phyloP scores from a whole-genome alignment of 768 basidiomycete species.

The Tricholoma flavovirens region DNA sequence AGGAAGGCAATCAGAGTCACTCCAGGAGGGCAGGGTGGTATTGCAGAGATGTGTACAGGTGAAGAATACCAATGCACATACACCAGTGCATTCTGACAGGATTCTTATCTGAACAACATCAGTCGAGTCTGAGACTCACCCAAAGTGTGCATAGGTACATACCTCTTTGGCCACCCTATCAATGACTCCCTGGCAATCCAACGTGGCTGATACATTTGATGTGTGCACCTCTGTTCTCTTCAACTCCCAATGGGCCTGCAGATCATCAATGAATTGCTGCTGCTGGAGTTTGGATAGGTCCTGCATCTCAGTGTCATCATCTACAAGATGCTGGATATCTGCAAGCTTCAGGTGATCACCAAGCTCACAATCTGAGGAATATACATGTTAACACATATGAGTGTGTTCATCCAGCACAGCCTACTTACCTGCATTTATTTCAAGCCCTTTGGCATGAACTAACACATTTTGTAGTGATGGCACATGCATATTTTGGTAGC shows the following conservation, averaged over 20 bases:
- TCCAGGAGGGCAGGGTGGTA: background rate
- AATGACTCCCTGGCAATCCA: background rate
- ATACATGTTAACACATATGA: background rate
- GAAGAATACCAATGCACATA: background rate
- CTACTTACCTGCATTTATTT: background rate
- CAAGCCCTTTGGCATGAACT: background rate
- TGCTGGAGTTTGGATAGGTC: slow-evolving; percentile 1
- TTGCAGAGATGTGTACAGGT: background rate
- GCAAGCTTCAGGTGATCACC: background rate
- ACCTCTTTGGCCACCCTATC: background rate
- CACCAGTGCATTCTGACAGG: background rate
- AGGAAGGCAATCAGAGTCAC: background rate
- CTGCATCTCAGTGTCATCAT: background rate
- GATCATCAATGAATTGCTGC: background rate
- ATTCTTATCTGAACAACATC: background rate
- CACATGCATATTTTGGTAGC: background rate
- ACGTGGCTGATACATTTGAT: background rate
- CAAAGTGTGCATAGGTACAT: background rate
- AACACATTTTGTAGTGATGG: background rate
- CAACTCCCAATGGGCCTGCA: background rate
- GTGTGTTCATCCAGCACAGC: background rate
- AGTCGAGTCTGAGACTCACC: background rate
- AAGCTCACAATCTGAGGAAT: background rate
- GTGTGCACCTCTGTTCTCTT: background rate
- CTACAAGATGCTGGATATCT: background rate